Evolutionary conservation across 164 flowering plant species (phyloP), one percentile per base, ranked within the genome.

Genomic region (Euptelea pleiosperma): DNA sequence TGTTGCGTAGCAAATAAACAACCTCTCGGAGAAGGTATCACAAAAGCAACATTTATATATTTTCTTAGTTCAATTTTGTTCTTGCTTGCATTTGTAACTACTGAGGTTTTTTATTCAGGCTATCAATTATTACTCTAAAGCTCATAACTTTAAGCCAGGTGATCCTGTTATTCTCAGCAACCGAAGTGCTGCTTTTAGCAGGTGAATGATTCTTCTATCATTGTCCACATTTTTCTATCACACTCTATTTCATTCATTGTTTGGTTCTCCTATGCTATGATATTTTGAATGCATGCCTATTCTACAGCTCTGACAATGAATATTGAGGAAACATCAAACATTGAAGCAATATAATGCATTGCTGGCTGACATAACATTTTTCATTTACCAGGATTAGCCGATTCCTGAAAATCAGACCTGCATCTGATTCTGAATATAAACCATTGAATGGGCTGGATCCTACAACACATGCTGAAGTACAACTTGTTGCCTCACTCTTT

Each of bases 371-470:
- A 22, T 60, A 43, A 24, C 25, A 46, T 39, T 48, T 58, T 56
- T 45, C 29, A 36, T 61, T 54, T 54, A 45, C 46, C 83, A 93
- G 97, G 80, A 73, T 78, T 51, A 77, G 96, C 70, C 77, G 73
- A 55, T 79, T 70, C 53, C 65, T 94, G 45, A 88, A 64, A 77
- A 68, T 52, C 47, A 77, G 96, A 67, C 62, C 88, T 65, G 64
- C 99, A 16, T 73, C 91, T 22, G 82, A 74, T 71, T 90, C 99
- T 42, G 96, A 93, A 62, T 61, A 69, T 58, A 77, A 70, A 58
- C 86, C 97, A 55, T 67, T 90, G 74, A 82, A 76, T 74, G 97
- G 97, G 46, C 62, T 90, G 72, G 97, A 94, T 79, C 89, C 96
- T 40, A 85, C 93, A 55, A 82, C 76, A 21, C 87, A 82, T 80